These are phyloP conservation scores for Rhazya stricta DNA, from an alignment of 257 asterid species.

Conservation along the genomic window DNA sequence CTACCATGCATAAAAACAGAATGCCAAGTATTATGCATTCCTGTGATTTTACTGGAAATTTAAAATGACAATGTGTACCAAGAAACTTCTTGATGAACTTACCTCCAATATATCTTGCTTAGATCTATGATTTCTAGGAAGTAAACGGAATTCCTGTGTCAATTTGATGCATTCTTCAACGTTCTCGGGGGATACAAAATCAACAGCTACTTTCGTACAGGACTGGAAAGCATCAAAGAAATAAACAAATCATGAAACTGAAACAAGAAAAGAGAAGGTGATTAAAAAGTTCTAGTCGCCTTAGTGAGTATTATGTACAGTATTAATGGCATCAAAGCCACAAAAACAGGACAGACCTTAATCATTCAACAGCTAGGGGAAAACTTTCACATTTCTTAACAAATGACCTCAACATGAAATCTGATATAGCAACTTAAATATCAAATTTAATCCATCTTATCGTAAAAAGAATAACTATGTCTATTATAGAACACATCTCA, in stretches of 20 bases:
- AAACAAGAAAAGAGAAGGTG: not conserved
- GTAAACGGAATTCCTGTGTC: constrained; percentile 46
- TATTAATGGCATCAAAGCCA: not conserved
- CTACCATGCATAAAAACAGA: not conserved
- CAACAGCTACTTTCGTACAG: constrained; percentile 39
- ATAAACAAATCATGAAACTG: constrained; percentile 5
- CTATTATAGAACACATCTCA: not conserved
- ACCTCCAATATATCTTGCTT: constrained; percentile 53
- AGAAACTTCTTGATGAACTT: not conserved
- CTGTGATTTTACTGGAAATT: not conserved
- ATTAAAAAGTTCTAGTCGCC: not conserved
- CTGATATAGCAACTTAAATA: not conserved
- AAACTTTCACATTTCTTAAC: not conserved
- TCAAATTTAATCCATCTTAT: not conserved
- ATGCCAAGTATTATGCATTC: not conserved
- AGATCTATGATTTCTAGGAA: constrained; percentile 40
- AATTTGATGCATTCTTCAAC: constrained; percentile 38
- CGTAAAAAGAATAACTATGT: not conserved
- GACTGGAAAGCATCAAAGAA: constrained; percentile 26
- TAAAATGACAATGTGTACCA: not conserved
- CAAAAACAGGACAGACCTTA: not conserved
- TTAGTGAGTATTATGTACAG: not conserved
- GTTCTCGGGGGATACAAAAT: constrained; percentile 47
- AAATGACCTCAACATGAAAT: not conserved
- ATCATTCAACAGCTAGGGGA: constrained; percentile 1